Percentiles rank a stretch among this genome's conserved stretches.
Conservation (phyloP, 2,329 filamentous ascomycete genomes). For the Stromatinia cepivora region DNA sequence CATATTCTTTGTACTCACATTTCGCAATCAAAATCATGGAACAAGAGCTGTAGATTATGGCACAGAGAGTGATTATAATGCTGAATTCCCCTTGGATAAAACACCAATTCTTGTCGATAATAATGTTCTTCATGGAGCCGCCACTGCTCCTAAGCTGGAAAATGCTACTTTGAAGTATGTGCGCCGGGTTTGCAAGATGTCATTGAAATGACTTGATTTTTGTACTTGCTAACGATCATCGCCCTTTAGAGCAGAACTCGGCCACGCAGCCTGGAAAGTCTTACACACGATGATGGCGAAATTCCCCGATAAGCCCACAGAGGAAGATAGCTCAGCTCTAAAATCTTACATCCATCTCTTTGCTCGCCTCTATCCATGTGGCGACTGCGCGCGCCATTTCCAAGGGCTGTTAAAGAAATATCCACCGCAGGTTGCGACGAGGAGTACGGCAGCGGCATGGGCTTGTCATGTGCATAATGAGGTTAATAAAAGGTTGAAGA, state of each 20-base stretch:
- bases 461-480: conserved; percentile 67
- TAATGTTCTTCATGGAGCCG: conserved; percentile 61
- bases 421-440: conserved; percentile 64
- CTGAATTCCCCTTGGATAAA: conserved; percentile 24
- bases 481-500: conserved; percentile 64
- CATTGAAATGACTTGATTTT: background rate
- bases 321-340: conserved; percentile 62
- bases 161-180: conserved; percentile 77
- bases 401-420: conserved; percentile 60
- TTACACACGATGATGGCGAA: conserved; percentile 70
- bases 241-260: conserved; percentile 53
- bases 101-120: conserved; percentile 43
- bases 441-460: conserved; percentile 66
- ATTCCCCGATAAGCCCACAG: conserved; percentile 64
- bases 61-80: conserved; percentile 8
- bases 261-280: conserved; percentile 68
- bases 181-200: background rate
- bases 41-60: conserved; percentile 30
- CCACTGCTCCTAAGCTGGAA: conserved; percentile 77
- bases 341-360: conserved; percentile 67
- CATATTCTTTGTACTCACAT: conserved; percentile 56
- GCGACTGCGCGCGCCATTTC: conserved; percentile 69
- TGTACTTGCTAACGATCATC: conserved; percentile 23
- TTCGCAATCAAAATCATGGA: conserved; percentile 31
- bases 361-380: conserved; percentile 68